Conservation (phyloP, 495 filamentous ascomycete species). For the Astrothelium macrocarpum region DNA sequence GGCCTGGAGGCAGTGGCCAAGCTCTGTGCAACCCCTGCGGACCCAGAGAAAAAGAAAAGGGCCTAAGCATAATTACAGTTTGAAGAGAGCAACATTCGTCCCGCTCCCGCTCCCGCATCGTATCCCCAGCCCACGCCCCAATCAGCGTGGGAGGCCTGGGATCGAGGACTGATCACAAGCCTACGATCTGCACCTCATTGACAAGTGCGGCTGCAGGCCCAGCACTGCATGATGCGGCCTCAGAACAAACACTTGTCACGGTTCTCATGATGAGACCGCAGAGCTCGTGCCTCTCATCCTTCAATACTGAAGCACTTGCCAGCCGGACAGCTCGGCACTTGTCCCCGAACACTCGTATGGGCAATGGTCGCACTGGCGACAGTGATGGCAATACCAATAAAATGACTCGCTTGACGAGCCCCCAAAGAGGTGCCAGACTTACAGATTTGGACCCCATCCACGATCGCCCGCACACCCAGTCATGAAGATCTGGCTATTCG, state of each 20-base stretch:
- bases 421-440: neutral
- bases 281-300: neutral
- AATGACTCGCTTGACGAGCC: neutral
- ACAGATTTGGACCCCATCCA: neutral
- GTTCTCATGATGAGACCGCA: neutral
- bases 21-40: neutral
- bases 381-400: neutral
- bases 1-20: too few species aligned
- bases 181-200: neutral
- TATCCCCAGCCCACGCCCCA: neutral
- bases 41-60: neutral
- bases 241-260: neutral
- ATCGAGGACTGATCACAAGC: neutral
- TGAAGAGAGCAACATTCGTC: neutral
- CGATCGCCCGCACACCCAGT: neutral
- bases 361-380: neutral
- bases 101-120: slow-evolving; percentile 3
- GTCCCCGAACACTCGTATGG: neutral
- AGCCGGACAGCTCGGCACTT: neutral
- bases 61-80: neutral
- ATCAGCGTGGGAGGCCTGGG: neutral
- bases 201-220: neutral
- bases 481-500: neutral
- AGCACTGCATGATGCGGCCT: neutral
- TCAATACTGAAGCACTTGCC: neutral